phyloP scores from a whole-genome alignment of 345 rosid species.

The Pistacia atlantica region DNA sequence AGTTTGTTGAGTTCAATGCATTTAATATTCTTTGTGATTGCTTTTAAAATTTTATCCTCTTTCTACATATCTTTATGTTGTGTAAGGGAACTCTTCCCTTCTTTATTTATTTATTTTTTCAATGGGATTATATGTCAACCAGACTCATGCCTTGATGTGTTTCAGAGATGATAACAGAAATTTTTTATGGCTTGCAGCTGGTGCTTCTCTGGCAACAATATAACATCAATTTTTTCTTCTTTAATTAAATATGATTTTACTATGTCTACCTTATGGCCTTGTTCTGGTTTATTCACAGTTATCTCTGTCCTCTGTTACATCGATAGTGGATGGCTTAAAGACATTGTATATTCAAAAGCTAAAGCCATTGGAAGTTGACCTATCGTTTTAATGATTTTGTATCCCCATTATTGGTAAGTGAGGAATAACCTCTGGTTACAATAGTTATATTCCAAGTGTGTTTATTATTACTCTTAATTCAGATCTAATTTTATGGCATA shows the following conservation, averaged over 20 bases:
- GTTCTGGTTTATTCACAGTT: slow-evolving; percentile 40
- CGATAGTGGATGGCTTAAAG: slow-evolving; percentile 91
- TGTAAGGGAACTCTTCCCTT: not conserved
- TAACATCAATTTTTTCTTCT: not conserved
- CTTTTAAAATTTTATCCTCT: not conserved
- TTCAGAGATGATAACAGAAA: too few species aligned
- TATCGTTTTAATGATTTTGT: slow-evolving; percentile 94
- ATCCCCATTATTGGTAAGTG: slow-evolving; percentile 80
- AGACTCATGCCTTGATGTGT: too few species aligned
- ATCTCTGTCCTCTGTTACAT: slow-evolving; percentile 82
- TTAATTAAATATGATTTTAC: not conserved
- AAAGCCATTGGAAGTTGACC: slow-evolving; percentile 86
- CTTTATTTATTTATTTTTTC: too few species aligned
- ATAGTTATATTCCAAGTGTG: not conserved
- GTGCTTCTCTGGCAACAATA: not conserved
- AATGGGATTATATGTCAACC: too few species aligned
- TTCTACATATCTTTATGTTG: not conserved
- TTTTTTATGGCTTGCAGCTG: too few species aligned
- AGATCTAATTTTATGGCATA: slow-evolving; percentile 11
- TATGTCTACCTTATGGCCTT: not conserved
- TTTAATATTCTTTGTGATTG: not conserved
- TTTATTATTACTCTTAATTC: slow-evolving; percentile 11
- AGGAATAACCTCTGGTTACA: slow-evolving; percentile 10
- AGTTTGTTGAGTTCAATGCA: not conserved
- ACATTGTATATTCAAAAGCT: slow-evolving; percentile 83